Base-by-base conservation (phyloP, 2,329 filamentous ascomycete genomes). In the Paraphaeosphaeria minitans region DNA sequence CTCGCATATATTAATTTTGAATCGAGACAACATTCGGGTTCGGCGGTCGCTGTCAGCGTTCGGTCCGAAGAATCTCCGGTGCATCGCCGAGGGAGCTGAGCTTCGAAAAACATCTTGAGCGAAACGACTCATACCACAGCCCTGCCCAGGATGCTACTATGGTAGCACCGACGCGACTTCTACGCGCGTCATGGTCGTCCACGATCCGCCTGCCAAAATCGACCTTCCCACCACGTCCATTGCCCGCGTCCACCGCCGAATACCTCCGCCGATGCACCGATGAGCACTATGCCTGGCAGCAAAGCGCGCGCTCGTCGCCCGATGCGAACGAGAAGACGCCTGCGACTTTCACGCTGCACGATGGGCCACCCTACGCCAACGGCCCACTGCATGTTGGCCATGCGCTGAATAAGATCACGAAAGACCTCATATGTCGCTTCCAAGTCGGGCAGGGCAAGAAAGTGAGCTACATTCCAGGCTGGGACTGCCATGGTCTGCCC, bases 351-450 rank as follows among this genome's bases (percentile, higher is more conserved):
- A 81, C 93, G 1, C 82, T 99, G 9, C 95, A 98, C 73, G 95
- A 99, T 87, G 95, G 95, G 0, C 95, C 95, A 0, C 95, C 95
- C 0, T 99, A 98, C 75, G 95, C 95, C 63, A 99, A 99, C 79
- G 95, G 95, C 14, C 85, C 85, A 46, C 84, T 99, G 10, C 95
- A 99, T 72, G 87, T 96, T 60, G 95, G 95, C 2, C 95, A 99
- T 81, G 93, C 95, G 37, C 81, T 99, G 73, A 99, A 99, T 79
- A 99, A 99, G 80, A 89, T 98, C 67, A 83, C 97, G 59, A 99
- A 99, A 81, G 95, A 99, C 78, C 91, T 98, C 70, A 91, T 96
- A 61, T 84, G 93, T 67, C 87, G 95, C 42, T 87, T 89, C 61
- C 88, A 97, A 79, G 81, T 98, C 60, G 87, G 91, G 60, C 85